Base-by-base conservation (phyloP, 2,329 filamentous ascomycete genomes). In the Paracoccidioides brasiliensis region DNA sequence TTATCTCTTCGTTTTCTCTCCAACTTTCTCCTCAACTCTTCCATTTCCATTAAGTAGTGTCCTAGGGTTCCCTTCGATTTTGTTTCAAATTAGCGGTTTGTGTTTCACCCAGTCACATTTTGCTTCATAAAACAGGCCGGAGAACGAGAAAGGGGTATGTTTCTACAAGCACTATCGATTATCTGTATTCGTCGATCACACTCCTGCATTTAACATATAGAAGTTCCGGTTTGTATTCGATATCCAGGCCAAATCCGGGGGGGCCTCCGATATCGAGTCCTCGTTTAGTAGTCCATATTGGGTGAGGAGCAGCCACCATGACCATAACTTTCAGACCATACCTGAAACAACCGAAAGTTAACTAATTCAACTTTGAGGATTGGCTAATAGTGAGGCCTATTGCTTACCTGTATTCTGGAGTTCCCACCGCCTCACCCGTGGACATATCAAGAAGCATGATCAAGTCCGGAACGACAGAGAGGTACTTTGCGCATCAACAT, bases 311-410 rank as follows among this genome's bases (percentile, higher is more conserved):
- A 37, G 80, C 65, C 0, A 70, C 77, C 56, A 80, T 74, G 0
- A 80, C 77, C 37, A 65, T 74, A 0, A 80, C 77, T 3, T 72
- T 67, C 2, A 80, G 59, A 0, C 78, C 78, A 54, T 79, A 80
- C 8, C 77, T 69, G 35, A 78, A 30, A 5, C 7, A 41, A 42
- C 6, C 22, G 22, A 15, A 9, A 10, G 22, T 51, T 51, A 51
- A n/a, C 8, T 12, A 10, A 10, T 33, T 33, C 5, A n/a, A 12
- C 8, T 6, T 33, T 14, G 28, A 3, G 33, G 9, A 22, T 22
- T 22, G 22, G 22, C 22, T 10, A 5, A 12, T 2, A 22, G 5
- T 37, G n/a, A 37, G 9, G 4, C 5, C 5, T 38, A 9, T 10
- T 4, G 32, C 49, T 2, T 6, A 52, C 52, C 52, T 44, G 22